Conservation (phyloP, 345 rosid genomes). For the Geranium rotundifolium region DNA sequence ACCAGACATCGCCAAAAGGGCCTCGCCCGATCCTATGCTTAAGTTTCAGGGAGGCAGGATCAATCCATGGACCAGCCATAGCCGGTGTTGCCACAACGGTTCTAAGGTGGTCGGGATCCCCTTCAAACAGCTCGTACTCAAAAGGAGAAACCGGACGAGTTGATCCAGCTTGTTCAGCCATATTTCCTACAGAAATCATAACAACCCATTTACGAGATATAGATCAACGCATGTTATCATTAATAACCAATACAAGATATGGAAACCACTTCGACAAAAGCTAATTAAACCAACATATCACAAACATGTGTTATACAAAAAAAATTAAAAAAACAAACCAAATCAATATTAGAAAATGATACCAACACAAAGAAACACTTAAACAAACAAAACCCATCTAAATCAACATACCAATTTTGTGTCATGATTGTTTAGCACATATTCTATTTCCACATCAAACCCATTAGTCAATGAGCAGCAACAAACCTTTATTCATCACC, state of each 20-base stretch:
- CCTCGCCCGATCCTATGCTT: conserved; percentile 94
- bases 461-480: background rate
- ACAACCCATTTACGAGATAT: background rate
- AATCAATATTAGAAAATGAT: no score
- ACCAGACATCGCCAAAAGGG: conserved; percentile 87
- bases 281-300: no score
- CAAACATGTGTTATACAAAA: background rate
- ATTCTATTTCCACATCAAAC: background rate
- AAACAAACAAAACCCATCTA: background rate
- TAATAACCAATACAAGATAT: no score
- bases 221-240: no score
- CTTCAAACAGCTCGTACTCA: conserved; percentile 67
- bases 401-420: background rate
- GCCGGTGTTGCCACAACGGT: conserved; percentile 40
- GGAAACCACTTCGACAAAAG: no score
- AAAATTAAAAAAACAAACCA: no score
- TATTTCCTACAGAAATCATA: conserved; percentile 14
- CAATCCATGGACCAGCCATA: conserved; percentile 53
- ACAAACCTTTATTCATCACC: background rate
- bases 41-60: conserved; percentile 54
- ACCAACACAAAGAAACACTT: no score
- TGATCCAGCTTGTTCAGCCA: conserved; percentile 53
- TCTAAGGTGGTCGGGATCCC: conserved; percentile 42
- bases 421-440: background rate
- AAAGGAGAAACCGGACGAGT: conserved; percentile 31